phyloP scores from a whole-genome alignment of 1,284 basidiomycete species.

The Schizophyllum commune region DNA sequence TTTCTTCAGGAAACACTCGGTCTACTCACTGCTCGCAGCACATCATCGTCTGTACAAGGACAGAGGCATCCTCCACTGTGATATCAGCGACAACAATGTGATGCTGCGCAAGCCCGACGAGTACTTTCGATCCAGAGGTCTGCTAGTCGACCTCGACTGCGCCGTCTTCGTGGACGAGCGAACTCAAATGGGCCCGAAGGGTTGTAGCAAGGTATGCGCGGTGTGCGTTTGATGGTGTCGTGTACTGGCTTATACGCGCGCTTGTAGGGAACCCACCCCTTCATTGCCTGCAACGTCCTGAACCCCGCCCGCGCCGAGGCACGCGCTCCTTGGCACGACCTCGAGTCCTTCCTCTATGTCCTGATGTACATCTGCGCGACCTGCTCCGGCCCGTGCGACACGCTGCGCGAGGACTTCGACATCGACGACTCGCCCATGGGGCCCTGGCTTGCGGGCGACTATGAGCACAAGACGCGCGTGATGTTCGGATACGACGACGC shows the following conservation, averaged over 20 bases:
- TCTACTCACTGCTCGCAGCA: not conserved
- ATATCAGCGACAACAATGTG: constrained; percentile 6
- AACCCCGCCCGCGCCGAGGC: not conserved
- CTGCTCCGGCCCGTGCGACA: constrained; percentile 2
- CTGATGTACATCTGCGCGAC: constrained; percentile 5
- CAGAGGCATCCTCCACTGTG: not conserved
- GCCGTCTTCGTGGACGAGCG: not conserved
- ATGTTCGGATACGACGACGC: not conserved
- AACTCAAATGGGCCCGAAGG: not conserved
- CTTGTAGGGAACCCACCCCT: constrained; percentile 6
- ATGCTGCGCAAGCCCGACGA: not conserved
- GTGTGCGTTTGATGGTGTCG: too few species aligned
- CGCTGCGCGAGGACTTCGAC: constrained; percentile 3
- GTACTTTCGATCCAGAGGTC: not conserved
- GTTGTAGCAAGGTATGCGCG: too few species aligned
- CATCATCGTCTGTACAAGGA: not conserved
- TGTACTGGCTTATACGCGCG: too few species aligned
- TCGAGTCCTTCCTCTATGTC: constrained; percentile 6
- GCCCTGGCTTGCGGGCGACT: not conserved
- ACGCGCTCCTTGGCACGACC: constrained; percentile 4
- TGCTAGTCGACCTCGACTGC: constrained; percentile 6
- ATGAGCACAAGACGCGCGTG: not conserved
- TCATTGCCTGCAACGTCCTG: constrained; percentile 5
- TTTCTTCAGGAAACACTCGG: not conserved
- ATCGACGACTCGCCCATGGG: not conserved